Conservation (phyloP, 495 filamentous ascomycete species). For the Penicillium waksmanii region DNA sequence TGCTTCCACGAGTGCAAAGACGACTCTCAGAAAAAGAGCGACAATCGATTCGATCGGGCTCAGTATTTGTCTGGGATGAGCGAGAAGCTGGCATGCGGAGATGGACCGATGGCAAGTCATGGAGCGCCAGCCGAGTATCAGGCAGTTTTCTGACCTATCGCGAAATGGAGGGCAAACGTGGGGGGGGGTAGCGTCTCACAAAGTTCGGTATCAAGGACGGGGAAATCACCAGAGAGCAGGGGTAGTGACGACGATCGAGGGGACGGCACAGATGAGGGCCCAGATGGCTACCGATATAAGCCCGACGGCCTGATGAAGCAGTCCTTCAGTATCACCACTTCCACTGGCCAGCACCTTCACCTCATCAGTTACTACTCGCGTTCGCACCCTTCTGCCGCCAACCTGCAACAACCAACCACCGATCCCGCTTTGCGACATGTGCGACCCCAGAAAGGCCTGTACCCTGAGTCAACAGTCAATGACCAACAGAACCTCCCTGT, state of each 20-base stretch:
- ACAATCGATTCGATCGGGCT: constrained; percentile 90
- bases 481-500: constrained; percentile 73
- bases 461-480: constrained; percentile 94
- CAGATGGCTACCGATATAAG: constrained; percentile 97
- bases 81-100: constrained; percentile 96
- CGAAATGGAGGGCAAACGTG: constrained; percentile 97
- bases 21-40: constrained; percentile 96
- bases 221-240: constrained; percentile 81
- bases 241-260: constrained; percentile 79
- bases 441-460: constrained; percentile 85
- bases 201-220: constrained; percentile 56
- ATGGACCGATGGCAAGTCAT: constrained; percentile 99
- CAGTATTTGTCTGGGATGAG: constrained; percentile 99
- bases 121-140: constrained; percentile 96
- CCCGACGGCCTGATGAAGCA: constrained; percentile 98
- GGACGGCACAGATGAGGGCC: constrained; percentile 76
- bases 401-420: constrained; percentile 74
- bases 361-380: constrained; percentile 96
- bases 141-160: constrained; percentile 97
- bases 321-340: constrained; percentile 97
- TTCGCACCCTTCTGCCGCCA: constrained; percentile 64
- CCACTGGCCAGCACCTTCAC: constrained; percentile 86
- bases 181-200: constrained; percentile 63
- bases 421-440: constrained; percentile 85
- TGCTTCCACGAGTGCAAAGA: constrained; percentile 89